Conservation (phyloP, 1,284 basidiomycete species). For the Athelia psychrophila region DNA sequence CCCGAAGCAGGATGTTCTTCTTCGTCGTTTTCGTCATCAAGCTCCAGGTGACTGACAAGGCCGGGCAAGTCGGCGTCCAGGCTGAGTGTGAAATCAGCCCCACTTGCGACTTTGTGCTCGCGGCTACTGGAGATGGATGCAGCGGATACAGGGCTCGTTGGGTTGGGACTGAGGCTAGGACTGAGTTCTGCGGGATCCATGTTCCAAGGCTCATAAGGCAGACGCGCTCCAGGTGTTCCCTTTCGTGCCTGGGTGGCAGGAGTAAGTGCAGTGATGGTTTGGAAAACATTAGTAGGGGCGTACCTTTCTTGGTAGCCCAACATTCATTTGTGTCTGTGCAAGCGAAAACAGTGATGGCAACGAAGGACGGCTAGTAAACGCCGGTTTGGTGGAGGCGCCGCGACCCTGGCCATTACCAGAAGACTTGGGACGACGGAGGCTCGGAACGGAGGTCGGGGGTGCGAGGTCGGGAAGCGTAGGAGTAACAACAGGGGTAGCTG, state of each 20-base stretch:
- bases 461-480: constrained; percentile 11
- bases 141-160: constrained; percentile 1
- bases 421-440: constrained; percentile 28
- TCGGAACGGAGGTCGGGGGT: constrained; percentile 11
- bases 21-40: neutral
- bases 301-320: constrained; percentile 56
- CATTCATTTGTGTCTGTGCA: constrained; percentile 51
- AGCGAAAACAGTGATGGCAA: constrained; percentile 63
- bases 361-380: constrained; percentile 58
- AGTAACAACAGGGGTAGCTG: constrained; percentile 13
- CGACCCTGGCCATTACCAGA: constrained; percentile 36
- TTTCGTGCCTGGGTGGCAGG: constrained; percentile 42
- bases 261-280: constrained; percentile 1
- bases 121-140: neutral
- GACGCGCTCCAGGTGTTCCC: constrained; percentile 55
- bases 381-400: constrained; percentile 58
- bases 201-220: constrained; percentile 64
- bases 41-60: neutral
- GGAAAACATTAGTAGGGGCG: constrained; percentile 12
- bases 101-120: neutral
- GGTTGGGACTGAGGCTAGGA: constrained; percentile 1
- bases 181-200: constrained; percentile 11
- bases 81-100: neutral
- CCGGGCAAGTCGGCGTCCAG: neutral
- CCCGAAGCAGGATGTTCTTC: constrained; percentile 9